phyloP scores from a whole-genome alignment of 179 eudicot species.

The Amaranthus tricolor region DNA sequence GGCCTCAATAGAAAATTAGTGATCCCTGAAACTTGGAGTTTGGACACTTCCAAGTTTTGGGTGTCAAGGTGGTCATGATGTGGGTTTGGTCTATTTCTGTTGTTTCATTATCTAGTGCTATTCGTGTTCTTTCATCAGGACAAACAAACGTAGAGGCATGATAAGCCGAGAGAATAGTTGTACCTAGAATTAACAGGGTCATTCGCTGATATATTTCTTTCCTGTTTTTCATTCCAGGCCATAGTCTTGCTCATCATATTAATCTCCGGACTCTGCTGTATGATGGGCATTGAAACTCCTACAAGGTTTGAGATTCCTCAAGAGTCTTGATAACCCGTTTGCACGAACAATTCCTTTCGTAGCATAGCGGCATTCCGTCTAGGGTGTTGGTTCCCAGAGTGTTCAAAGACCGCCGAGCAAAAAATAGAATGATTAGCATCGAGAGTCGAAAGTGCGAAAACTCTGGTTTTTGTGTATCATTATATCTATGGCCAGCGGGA shows the following conservation, averaged over 20 bases:
- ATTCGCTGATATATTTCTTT: slow-evolving; percentile 10
- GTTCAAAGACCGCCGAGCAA: slow-evolving; percentile 16
- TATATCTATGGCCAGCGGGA: slow-evolving; percentile 27
- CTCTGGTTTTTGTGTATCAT: slow-evolving; percentile 22
- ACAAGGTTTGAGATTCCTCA: slow-evolving; percentile 88
- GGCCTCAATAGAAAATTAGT: background rate
- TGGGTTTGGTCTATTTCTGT: too few relatives aligned
- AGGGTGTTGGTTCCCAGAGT: slow-evolving; percentile 21
- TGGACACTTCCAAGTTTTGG: background rate
- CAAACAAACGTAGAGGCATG: background rate
- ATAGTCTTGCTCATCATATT: slow-evolving; percentile 75
- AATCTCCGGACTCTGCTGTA: slow-evolving; percentile 95
- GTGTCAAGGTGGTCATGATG: too few relatives aligned
- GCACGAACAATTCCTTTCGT: slow-evolving; percentile 16
- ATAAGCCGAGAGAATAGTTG: background rate
- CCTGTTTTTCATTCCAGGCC: slow-evolving; percentile 49
- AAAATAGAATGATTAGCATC: slow-evolving; percentile 11
- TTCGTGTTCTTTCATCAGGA: background rate
- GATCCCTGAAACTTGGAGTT: background rate
- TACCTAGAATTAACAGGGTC: background rate
- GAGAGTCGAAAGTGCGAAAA: slow-evolving; percentile 12
- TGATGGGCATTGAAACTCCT: slow-evolving; percentile 97
- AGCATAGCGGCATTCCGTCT: slow-evolving; percentile 22
- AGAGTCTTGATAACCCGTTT: slow-evolving; percentile 47
- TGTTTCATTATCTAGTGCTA: background rate